A percentile compares a stretch with the other conserved stretches of the same genome.
These are phyloP conservation scores for Lichtheimia corymbifera DNA, from an alignment of 371 early-diverging fungal species.

Conservation along the genomic window DNA sequence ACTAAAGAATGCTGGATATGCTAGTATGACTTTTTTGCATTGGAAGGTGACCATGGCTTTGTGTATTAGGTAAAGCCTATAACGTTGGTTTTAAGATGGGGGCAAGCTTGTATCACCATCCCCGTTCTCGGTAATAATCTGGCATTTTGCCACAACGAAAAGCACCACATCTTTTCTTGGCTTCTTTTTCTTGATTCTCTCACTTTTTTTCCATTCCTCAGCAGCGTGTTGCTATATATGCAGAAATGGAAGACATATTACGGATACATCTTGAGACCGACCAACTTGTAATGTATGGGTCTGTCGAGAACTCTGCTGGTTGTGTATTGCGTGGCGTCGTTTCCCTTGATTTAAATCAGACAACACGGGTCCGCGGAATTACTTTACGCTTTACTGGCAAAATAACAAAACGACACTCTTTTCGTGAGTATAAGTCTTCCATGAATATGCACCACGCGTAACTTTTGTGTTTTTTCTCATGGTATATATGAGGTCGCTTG, in stretches of 20 bases:
- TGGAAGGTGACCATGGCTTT: no score
- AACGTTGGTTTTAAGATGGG: no score
- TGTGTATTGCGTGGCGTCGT: slow-evolving; percentile 44
- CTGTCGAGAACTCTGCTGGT: slow-evolving; percentile 34
- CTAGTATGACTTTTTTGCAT: no score
- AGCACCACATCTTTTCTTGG: neutral
- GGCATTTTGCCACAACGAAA: no score
- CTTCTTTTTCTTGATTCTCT: slow-evolving; percentile 1
- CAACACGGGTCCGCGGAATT: slow-evolving; percentile 37
- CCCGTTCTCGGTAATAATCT: no score
- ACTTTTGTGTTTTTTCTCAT: slow-evolving; percentile 1
- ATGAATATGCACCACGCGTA: neutral
- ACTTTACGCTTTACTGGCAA: slow-evolving; percentile 29
- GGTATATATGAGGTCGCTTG: neutral
- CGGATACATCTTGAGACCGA: slow-evolving; percentile 39
- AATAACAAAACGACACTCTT: slow-evolving; percentile 11
- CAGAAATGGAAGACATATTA: slow-evolving; percentile 8
- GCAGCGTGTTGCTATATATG: neutral
- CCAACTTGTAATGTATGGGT: slow-evolving; percentile 40
- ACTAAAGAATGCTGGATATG: no score
- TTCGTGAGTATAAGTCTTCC: slow-evolving; percentile 25
- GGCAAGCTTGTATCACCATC: no score
- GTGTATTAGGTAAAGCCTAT: no score
- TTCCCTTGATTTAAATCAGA: slow-evolving; percentile 23
- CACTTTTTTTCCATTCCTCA: neutral